Evolutionary conservation across 2,329 filamentous ascomycete genomes (phyloP), one percentile per base, ranked within the genome.

Genomic region (Drechmeria coniospora): DNA sequence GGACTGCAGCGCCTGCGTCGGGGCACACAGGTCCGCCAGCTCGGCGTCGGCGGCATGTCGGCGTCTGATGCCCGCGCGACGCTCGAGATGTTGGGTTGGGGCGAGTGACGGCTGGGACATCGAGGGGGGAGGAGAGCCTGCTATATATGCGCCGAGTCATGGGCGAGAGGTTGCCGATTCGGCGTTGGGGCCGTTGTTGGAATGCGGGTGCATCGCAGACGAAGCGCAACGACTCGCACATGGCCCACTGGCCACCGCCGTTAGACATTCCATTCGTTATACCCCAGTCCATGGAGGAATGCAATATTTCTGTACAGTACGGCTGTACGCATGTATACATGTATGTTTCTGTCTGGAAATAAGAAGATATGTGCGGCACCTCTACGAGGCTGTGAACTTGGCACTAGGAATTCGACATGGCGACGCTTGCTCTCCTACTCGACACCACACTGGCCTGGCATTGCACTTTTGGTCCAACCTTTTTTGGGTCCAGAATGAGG

Each of bases 1-100:
- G 73, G 69, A 2, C 45, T 79, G 39, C 68, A 74, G 46, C 60
- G 66, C 24, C 49, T 79, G 40, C 56, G 71, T 28, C 62, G 63
- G 29, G 73, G 74, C 5, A 65, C 64, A 3, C 70, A 74, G 46
- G 67, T 65, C 18, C 57, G 69, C 29, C 63, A 68, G 32, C 53
- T 78, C 25, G 68, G 67, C 5, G 62, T 78, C 18, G 61, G 65
- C 31, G 59, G 62, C 24, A 64, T 78, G 56, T 54, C 61, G 26
- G 50, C 55, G 8, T 41, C 54, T 11, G 74, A 78, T 40, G 62
- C 67, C 8, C 61, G 61, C 38, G 57, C 48, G 12, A 62, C 65
- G 17, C 50, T 78, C 33, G 68, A 74, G 39, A 62, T 64, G 45
- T 50, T 77, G 24, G 70, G 71, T 5, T 76, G 67, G 67, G 35